Percentiles rank a stretch among this genome's conserved stretches.
Conservation (phyloP, 371 early-diverging fungal genomes). For the Phascolomyces articulosus region DNA sequence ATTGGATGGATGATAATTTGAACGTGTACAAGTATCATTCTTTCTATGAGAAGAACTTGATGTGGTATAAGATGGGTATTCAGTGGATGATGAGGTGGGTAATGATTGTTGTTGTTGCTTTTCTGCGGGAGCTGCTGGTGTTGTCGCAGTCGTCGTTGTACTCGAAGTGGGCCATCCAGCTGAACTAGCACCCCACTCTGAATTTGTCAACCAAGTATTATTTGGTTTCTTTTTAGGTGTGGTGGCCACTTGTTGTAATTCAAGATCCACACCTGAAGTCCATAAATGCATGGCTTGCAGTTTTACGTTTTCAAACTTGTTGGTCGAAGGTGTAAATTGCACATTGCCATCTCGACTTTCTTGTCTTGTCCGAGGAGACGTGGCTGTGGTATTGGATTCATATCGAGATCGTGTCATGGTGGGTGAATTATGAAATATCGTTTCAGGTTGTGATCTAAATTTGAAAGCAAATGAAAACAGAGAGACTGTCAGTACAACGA, state of each 20-base stretch:
- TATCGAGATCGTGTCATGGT: background rate
- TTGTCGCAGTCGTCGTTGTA: no score
- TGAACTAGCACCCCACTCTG: slow-evolving; percentile 10
- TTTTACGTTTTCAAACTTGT: slow-evolving; percentile 31
- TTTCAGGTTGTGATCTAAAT: background rate
- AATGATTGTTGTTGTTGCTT: background rate
- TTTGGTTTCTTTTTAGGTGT: slow-evolving; percentile 16
- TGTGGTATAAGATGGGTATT: background rate
- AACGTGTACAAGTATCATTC: no score
- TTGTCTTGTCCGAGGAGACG: background rate
- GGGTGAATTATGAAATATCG: no score
- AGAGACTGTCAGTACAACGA: no score
- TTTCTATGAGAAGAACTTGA: no score
- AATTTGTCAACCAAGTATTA: slow-evolving; percentile 26
- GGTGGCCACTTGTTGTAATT: slow-evolving; percentile 11
- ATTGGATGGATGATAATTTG: no score
- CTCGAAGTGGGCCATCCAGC: no score
- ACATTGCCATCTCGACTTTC: slow-evolving; percentile 7
- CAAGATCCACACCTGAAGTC: slow-evolving; percentile 34
- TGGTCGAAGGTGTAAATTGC: slow-evolving; percentile 5
- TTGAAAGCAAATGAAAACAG: no score
- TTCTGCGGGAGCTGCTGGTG: no score
- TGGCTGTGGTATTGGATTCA: background rate
- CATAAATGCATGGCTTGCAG: slow-evolving; percentile 30
- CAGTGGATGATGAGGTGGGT: background rate